Evolutionary conservation across 202 grass and related monocot genomes (phyloP), one percentile per base, ranked within the genome.

Genomic region (Carex arenaria): DNA sequence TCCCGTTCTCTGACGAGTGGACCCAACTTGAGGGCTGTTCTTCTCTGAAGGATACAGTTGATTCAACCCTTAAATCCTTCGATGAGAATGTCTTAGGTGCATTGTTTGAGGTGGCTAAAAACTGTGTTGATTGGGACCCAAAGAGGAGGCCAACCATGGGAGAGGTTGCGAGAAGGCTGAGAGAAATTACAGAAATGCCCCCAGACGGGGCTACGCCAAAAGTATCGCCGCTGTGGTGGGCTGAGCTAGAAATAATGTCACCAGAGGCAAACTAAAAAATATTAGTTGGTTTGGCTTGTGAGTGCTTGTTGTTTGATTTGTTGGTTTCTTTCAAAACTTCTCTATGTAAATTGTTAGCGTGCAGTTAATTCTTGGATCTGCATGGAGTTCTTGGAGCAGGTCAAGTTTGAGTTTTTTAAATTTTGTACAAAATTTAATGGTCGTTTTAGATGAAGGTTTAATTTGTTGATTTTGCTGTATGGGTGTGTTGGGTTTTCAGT

Each of bases 191-290:
- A 2, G 85, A 89, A 82, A 91, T 96, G 93, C 42, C 93, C 61
- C 93, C 93, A 2, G 90, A 93, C 14, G 89, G 88, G 0, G 93
- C 90, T 12, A 91, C 85, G 20, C 93, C 93, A 20, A 95, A 89
- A 86, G 80, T 89, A 67, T 95, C 93, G 49, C 90, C 93, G 19
- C 76, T 93, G 59, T 95, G 93, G 93, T 95, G 93, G 93, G 90
- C 93, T 5, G 90, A 95, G 79, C 88, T 95, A 15, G 93, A 95
- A 81, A 93, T 96, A 53, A 87, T 93, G 66, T 91, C 90, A 67
- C 80, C 90, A 7, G 89, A 91, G 67, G 52, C 81, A 45, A 87
- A 78, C 69, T 90, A 72, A 84, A 80, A 32, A 61, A 2, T 20
- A 61, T 26, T 60, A 13, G 31, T 42, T 57, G n/a, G 19, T 30